Evolutionary conservation across 352 stramenopile species (phyloP), one percentile per base, ranked within the genome.

Genomic region (Aphanomyces invadans): DNA sequence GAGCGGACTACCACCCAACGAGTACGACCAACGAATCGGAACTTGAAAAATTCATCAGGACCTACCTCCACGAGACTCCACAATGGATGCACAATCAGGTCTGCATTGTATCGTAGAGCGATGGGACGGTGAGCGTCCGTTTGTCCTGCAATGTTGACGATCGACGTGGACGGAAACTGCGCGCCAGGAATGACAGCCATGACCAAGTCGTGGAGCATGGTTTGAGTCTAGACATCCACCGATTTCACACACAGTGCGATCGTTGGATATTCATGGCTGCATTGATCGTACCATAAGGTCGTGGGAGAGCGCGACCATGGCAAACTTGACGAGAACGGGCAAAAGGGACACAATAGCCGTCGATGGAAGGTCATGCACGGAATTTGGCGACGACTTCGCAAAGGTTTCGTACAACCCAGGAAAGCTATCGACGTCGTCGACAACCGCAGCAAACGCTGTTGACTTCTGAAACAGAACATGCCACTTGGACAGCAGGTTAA

Each of bases 51-150:
- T n/a, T n/a, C n/a, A n/a, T n/a, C n/a, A n/a, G n/a, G n/a, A n/a
- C n/a, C n/a, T 67, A 67, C 60, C 42, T 67, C 60, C 15, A 67
- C 36, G 15, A 67, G 4, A 36, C 25, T 38, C 60, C 60, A 67
- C 1, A 67, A 28, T 31, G 60, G 60, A 28, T 67, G 60, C 3
- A 67, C 60, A 9, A 59, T 21, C 0, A 19, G 39, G n/a, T 67
- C n/a, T 5, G 31, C 21, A 1, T 57, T 51, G 28, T 44, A 67
- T 28, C 48, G 60, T 28, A 67, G 21, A 10, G 48, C 23, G 23
- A 67, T 67, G 10, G 60, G 60, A 11, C 49, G 60, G 21, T 45
- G 42, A 11, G 42, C 31, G 60, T 67, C 60, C 9, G 33, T 59
- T 19, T 32, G 23, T 15, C 21, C 11, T 36, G 42, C 60, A n/a